phyloP scores from a whole-genome alignment of 345 rosid genomes.

The Aquilaria sinensis region DNA sequence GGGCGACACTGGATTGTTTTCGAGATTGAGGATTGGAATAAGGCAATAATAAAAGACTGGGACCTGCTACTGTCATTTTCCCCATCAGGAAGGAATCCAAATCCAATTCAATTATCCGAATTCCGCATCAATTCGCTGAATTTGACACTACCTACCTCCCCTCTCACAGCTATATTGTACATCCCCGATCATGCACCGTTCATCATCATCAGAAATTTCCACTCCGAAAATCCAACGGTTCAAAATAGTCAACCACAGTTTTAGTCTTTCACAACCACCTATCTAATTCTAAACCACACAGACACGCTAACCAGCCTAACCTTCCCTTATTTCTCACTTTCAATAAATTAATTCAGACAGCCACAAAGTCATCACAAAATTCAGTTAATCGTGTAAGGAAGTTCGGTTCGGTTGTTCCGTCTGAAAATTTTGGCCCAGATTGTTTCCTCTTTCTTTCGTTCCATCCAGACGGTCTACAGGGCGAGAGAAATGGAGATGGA shows the following conservation, averaged over 20 bases:
- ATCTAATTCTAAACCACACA: too few relatives aligned
- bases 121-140: neutral
- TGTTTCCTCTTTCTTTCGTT: conserved; percentile 10
- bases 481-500: conserved; percentile 41
- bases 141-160: neutral
- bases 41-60: too few relatives aligned
- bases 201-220: neutral
- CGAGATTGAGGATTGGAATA: too few relatives aligned
- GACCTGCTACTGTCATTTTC: too few relatives aligned
- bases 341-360: conserved; percentile 1
- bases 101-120: neutral
- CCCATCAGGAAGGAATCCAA: neutral
- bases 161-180: neutral
- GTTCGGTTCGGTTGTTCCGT: neutral
- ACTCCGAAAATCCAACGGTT: too few relatives aligned
- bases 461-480: conserved; percentile 11
- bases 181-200: neutral
- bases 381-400: too few relatives aligned
- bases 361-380: neutral
- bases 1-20: too few relatives aligned
- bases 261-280: too few relatives aligned
- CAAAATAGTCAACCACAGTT: too few relatives aligned
- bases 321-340: neutral
- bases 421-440: conserved; percentile 6
- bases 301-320: too few relatives aligned